phyloP scores from a whole-genome alignment of 2,329 filamentous ascomycete species.

The Aureobasidium sp. region DNA sequence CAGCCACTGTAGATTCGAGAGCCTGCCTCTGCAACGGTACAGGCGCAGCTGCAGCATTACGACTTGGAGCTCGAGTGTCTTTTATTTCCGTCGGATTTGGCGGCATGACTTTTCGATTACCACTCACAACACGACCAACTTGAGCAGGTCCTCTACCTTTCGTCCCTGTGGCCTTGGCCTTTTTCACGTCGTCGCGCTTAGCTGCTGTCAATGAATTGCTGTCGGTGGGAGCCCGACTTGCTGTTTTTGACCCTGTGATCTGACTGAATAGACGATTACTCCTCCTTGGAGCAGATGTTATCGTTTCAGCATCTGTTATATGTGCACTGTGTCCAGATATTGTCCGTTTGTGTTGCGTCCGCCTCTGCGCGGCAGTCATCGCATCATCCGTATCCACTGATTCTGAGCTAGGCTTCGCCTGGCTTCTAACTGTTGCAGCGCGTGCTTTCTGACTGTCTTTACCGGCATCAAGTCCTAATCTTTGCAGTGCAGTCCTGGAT shows the following conservation, averaged over 20 bases:
- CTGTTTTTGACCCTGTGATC: conserved; percentile 49
- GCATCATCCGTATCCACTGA: conserved; percentile 29
- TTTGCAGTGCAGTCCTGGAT: conserved; percentile 26
- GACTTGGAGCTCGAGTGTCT: conserved; percentile 51
- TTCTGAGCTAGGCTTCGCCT: conserved; percentile 35
- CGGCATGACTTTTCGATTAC: conserved; percentile 62
- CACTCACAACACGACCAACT: conserved; percentile 81
- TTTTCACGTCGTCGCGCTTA: conserved; percentile 59
- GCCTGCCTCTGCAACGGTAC: conserved; percentile 22
- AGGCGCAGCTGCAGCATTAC: conserved; percentile 44
- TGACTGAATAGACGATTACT: conserved; percentile 50
- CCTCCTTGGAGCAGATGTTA: conserved; percentile 38
- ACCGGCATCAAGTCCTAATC: conserved; percentile 24
- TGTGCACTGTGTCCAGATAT: conserved; percentile 70
- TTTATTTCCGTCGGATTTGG: conserved; percentile 53
- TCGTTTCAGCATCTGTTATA: conserved; percentile 24
- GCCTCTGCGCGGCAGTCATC: conserved; percentile 12
- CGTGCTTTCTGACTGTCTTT: conserved; percentile 33
- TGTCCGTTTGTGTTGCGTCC: conserved; percentile 64
- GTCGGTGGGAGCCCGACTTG: conserved; percentile 38
- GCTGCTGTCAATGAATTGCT: not conserved
- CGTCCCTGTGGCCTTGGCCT: conserved; percentile 67
- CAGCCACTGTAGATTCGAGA: conserved; percentile 12
- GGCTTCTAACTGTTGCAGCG: conserved; percentile 33
- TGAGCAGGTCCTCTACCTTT: conserved; percentile 62